Evolutionary conservation across 495 filamentous ascomycete genomes (phyloP), one percentile per base, ranked within the genome.

Genomic region (Glonium stellatum): DNA sequence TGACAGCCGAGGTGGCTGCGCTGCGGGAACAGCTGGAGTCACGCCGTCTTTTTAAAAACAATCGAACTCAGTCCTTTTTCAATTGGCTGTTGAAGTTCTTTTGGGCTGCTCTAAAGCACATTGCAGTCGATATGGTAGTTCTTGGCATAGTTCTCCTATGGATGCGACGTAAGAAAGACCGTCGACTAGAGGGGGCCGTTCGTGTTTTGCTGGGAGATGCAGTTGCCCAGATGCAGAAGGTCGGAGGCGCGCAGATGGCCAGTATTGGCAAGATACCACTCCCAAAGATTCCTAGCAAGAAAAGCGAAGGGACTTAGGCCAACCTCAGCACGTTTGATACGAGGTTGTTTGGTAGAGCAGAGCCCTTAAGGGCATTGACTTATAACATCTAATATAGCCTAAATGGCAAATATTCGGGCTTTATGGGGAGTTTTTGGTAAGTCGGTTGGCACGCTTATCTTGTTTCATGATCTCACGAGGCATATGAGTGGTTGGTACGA

Each of bases 1-100:
- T 98, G 77, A 93, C 91, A 42, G 86, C 92, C 13, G 93, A 98
- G 73, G 83, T 97, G 18, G 89, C 93, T 4, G 93, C 93, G n/a
- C 76, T 96, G 63, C 80, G 93, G 22, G 93, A 98, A 72, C 89
- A 96, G 69, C 87, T 97, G 63, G 88, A 95, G 56, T 79, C 82
- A 1, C 78, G 82, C 2, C 74, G 82, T 13, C 79, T 82, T 54
- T 80, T 78, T 71, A 76, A 75, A 59, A 72, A 78, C 9, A 75
- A 72, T 41, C 79, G 80, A 55, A 78, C 82, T 44, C 78, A 76
- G 25, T 79, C 77, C 35, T 57, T 90, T 18, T 78, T 78, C 61
- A 79, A 85, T n/a, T 96, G 88, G 87, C 11, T 86, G 6, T 75
- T 81, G 19, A 88, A 89, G 82, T 62, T 85, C n/a, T 55, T 89